Base-by-base conservation (phyloP, 129 eudicot species). In the Artemisia argyi region DNA sequence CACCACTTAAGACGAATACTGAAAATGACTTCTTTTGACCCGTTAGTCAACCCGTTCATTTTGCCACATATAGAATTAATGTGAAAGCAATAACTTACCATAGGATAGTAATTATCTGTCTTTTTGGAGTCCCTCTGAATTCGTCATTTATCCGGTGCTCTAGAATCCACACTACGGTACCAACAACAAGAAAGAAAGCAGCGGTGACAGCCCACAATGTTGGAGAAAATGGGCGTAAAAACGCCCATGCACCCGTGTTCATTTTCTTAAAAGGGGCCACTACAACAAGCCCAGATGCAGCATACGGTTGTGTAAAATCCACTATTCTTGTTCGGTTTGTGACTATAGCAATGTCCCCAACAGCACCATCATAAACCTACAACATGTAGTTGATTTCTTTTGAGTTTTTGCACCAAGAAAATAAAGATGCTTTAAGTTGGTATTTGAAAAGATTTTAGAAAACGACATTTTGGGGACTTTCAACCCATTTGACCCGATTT, bases 231-330 rank as follows among this genome's bases (percentile, higher is more conserved):
- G 97, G 96, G 61, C 93, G 88, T 60, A 89, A 71, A 73, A 92
- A 89, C 15, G 96, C 93, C 97, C 97, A 92, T 42, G 91, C 96
- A 58, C 97, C 94, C 49, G 91, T 86, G 49, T 89, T 88, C 85
- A 80, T 46, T 82, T 86, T 84, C 77, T 82, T 84, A 60, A 83
- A 85, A 22, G 97, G 92, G 39, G 94, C 91, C 72, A 92, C 94
- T 55, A 92, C 85, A 55, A 92, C 96, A 48, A 92, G 94, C 70
- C 97, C 97, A 11, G 94, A 86, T 47, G 93, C 75, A 66, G 89
- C 86, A 79, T 69, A 89, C 14, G 97, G 97, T 79, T 89, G 94
- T 16, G 97, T 92, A 63, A 89, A 92, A 78, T 92, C 97, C 81
- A 89, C 97, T 20, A 83, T 78, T 68, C 68, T 86, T 17, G 97